Evolutionary conservation across 768 basidiomycete genomes (phyloP).

Genomic region (Rhodotorula toruloides): DNA sequence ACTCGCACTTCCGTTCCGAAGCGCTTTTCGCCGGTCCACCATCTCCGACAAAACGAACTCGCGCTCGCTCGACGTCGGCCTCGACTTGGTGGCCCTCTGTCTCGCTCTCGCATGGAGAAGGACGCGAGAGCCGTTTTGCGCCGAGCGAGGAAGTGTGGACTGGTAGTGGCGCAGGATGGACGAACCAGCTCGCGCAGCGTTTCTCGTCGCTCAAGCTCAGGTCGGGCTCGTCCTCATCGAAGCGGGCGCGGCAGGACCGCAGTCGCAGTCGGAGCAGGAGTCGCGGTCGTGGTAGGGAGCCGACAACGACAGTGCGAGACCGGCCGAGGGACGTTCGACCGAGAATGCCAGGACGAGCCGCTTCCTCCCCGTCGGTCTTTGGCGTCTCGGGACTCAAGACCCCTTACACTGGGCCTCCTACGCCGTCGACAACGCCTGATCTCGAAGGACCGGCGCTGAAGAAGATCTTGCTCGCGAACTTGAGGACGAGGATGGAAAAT

Average conservation of each 20-base stretch:
- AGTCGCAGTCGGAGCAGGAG: neutral
- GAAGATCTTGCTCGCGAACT: slow-evolving; percentile 7
- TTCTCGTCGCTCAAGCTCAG: neutral
- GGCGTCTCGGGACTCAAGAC: neutral
- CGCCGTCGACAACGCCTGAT: neutral
- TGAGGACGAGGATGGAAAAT: slow-evolving; percentile 6
- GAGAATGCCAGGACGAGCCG: too few relatives aligned
- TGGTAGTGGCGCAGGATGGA: neutral
- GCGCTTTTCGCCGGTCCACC: neutral
- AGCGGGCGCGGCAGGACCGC: neutral
- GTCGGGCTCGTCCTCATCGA: neutral
- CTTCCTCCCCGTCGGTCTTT: neutral
- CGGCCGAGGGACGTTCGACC: neutral
- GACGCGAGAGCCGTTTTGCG: slow-evolving; percentile 5
- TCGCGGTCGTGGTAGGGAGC: neutral
- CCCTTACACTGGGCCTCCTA: neutral
- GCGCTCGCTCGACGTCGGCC: neutral
- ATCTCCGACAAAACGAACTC: neutral
- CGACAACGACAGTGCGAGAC: neutral
- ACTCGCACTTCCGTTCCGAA: slow-evolving; percentile 13
- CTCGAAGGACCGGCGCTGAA: slow-evolving; percentile 17
- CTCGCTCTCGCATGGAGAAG: slow-evolving; percentile 1
- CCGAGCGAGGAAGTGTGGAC: slow-evolving; percentile 10
- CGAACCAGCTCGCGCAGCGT: neutral
- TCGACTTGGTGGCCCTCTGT: slow-evolving; percentile 21